Conservation (phyloP, 2,329 filamentous ascomycete species). For the Pseudogymnoascus verrucosus region DNA sequence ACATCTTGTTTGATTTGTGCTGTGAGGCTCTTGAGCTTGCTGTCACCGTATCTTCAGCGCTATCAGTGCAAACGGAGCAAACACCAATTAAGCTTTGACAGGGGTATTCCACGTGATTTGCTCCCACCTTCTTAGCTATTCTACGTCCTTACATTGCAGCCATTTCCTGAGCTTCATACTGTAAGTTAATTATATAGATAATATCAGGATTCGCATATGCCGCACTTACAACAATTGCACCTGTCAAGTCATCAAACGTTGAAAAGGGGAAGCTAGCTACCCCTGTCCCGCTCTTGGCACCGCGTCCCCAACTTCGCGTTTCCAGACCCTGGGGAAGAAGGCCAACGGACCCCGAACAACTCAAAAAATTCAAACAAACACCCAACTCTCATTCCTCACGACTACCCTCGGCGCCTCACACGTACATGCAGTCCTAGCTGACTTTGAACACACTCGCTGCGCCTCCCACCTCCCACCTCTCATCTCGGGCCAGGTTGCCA, state of each 20-base stretch:
- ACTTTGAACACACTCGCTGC: neutral
- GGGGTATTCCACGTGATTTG: constrained; percentile 6
- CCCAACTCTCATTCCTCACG: neutral
- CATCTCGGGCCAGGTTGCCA: neutral
- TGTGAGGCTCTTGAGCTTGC: neutral
- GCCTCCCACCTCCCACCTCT: neutral
- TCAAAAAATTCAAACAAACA: neutral
- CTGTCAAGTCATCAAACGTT: neutral
- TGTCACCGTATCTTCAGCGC: neutral
- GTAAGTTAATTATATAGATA: neutral
- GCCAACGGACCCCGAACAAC: neutral
- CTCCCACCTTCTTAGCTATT: neutral
- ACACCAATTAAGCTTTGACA: constrained; percentile 5
- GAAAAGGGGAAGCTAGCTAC: constrained; percentile 10
- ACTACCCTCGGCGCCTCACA: neutral
- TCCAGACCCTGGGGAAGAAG: constrained; percentile 3
- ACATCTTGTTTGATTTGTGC: neutral
- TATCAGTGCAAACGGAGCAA: constrained; percentile 6
- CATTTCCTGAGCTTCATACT: neutral
- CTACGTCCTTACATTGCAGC: neutral
- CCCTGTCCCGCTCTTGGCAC: constrained; percentile 10
- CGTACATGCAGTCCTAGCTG: neutral
- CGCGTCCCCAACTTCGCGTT: constrained; percentile 9
- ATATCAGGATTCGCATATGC: neutral
- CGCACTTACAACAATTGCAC: neutral